These are phyloP conservation scores for Hypomontagnella monticulosa DNA, from an alignment of 495 filamentous ascomycete genomes.

Conservation along the genomic window DNA sequence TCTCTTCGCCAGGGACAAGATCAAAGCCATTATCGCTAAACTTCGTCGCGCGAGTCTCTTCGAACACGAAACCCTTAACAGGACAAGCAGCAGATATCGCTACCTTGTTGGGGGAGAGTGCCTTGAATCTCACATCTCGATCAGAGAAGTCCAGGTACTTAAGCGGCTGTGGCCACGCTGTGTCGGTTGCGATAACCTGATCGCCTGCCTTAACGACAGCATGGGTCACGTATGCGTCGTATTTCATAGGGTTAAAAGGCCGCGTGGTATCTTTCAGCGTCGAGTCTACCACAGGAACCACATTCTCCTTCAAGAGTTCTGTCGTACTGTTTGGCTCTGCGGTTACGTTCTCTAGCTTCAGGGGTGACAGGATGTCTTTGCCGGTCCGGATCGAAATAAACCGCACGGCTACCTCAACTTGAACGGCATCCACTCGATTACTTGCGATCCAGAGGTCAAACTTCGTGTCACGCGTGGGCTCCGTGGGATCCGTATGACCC, in stretches of 20 bases:
- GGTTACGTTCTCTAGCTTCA: constrained; percentile 55
- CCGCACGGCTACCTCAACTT: constrained; percentile 64
- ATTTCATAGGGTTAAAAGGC: constrained; percentile 50
- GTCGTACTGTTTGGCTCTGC: constrained; percentile 73
- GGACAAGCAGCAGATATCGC: constrained; percentile 51
- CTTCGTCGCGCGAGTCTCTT: constrained; percentile 51
- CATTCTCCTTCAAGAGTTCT: constrained; percentile 60
- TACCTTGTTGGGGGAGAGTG: constrained; percentile 31
- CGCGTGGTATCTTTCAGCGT: constrained; percentile 9
- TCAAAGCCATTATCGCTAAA: constrained; percentile 61
- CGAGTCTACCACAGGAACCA: constrained; percentile 6
- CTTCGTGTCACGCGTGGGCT: constrained; percentile 58
- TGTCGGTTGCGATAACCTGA: constrained; percentile 66
- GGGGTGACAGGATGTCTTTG: constrained; percentile 56
- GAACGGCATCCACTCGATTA: constrained; percentile 53
- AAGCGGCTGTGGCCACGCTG: constrained; percentile 84
- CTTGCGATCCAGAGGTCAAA: constrained; percentile 79
- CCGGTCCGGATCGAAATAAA: constrained; percentile 75
- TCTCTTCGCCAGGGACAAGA: constrained; percentile 54
- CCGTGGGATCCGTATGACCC: constrained; percentile 59
- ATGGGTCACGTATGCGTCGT: constrained; percentile 61
- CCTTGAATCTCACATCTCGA: constrained; percentile 43
- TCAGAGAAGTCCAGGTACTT: constrained; percentile 75
- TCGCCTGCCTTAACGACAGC: constrained; percentile 55
- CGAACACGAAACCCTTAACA: constrained; percentile 60